Conservation (phyloP, 2,329 filamentous ascomycete species). For the Purpureocillium takamizusanense region DNA sequence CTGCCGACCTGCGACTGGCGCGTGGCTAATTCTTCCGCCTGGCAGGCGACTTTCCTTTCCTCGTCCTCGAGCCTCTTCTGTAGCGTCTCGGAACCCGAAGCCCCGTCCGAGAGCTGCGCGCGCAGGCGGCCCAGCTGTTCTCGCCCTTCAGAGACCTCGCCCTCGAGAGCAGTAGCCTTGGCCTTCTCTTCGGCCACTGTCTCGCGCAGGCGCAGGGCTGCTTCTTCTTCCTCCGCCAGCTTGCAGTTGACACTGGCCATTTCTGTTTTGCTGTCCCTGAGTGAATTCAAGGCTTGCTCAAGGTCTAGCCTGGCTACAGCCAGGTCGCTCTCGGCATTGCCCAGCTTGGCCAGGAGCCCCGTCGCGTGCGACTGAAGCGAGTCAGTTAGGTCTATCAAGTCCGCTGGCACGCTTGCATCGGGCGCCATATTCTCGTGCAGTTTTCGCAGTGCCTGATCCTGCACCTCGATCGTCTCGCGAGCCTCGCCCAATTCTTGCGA, state of each 20-base stretch:
- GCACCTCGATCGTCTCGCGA: constrained; percentile 42
- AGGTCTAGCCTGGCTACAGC: constrained; percentile 54
- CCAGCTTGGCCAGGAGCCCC: constrained; percentile 50
- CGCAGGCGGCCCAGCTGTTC: constrained; percentile 61
- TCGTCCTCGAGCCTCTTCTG: constrained; percentile 68
- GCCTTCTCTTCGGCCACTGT: constrained; percentile 43
- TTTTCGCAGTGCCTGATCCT: constrained; percentile 46
- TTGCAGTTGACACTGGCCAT: constrained; percentile 43
- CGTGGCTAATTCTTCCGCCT: constrained; percentile 64
- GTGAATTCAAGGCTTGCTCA: constrained; percentile 45
- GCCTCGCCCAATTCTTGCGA: constrained; percentile 39
- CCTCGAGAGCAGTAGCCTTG: constrained; percentile 43
- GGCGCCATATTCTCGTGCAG: constrained; percentile 51
- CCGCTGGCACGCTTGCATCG: constrained; percentile 41
- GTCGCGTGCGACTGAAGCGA: constrained; percentile 48
- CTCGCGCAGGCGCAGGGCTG: constrained; percentile 44
- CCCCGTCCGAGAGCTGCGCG: constrained; percentile 67
- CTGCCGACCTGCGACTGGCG: constrained; percentile 68
- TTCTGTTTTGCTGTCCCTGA: constrained; percentile 48
- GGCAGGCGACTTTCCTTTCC: constrained; percentile 57
- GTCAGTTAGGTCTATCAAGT: constrained; percentile 50
- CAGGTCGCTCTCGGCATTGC: constrained; percentile 49
- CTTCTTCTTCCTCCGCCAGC: constrained; percentile 41
- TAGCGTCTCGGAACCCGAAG: constrained; percentile 72
- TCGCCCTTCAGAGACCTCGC: constrained; percentile 54